Evolutionary conservation across 1,139 yeast species (phyloP).

Genomic region (Hyphopichia buzzinii): DNA sequence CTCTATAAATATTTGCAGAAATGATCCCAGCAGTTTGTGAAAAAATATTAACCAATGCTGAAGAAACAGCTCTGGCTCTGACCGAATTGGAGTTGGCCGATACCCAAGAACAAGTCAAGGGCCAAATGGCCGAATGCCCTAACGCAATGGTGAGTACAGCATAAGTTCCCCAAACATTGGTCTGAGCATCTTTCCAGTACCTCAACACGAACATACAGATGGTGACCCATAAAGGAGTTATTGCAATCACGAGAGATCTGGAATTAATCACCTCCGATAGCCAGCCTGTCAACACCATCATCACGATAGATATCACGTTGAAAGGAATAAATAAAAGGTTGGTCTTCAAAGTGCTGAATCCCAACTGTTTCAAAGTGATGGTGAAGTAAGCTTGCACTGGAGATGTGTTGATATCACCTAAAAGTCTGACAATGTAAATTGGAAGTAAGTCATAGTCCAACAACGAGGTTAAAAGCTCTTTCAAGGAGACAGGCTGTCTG

Average conservation of each 20-base stretch:
- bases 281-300: slow-evolving; percentile 29
- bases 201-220: slow-evolving; percentile 15
- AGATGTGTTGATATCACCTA: slow-evolving; percentile 37
- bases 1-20: slow-evolving; percentile 22
- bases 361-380: slow-evolving; percentile 44
- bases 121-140: slow-evolving; percentile 19
- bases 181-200: slow-evolving; percentile 18
- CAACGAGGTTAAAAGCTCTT: slow-evolving; percentile 18
- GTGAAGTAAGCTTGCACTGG: slow-evolving; percentile 48
- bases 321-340: slow-evolving; percentile 49
- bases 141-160: slow-evolving; percentile 16
- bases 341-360: slow-evolving; percentile 47
- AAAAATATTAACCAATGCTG: slow-evolving; percentile 22
- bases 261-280: slow-evolving; percentile 26
- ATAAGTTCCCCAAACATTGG: slow-evolving; percentile 19
- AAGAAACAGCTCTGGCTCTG: slow-evolving; percentile 20
- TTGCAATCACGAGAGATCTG: slow-evolving; percentile 19
- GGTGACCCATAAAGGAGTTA: slow-evolving; percentile 18
- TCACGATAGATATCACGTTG: slow-evolving; percentile 28
- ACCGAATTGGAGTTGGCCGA: slow-evolving; percentile 20
- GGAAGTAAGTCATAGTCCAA: slow-evolving; percentile 54
- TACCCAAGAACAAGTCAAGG: slow-evolving; percentile 20
- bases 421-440: slow-evolving; percentile 44
- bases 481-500: slow-evolving; percentile 24
- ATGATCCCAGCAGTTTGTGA: slow-evolving; percentile 17